Percentiles rank a stretch among this genome's conserved stretches.
These are phyloP conservation scores for Fraxinus excelsior DNA, from an alignment of 257 asterid genomes.

Conservation along the genomic window DNA sequence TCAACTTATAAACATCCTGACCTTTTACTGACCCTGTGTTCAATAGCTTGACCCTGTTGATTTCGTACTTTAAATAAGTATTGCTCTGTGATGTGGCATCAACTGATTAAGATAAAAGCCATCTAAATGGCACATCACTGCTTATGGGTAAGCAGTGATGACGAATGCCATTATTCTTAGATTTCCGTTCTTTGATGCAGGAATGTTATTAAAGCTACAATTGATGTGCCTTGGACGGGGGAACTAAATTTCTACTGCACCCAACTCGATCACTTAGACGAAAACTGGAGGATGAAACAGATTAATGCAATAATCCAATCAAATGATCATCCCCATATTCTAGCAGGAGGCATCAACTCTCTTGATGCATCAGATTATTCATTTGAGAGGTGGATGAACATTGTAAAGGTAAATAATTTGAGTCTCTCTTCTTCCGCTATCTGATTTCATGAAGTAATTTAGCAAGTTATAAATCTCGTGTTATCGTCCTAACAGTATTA, in stretches of 20 bases:
- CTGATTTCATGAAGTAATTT: background rate
- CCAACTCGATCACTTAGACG: constrained; percentile 86
- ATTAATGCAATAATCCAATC: constrained; percentile 68
- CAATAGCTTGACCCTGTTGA: no score
- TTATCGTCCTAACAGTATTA: constrained; percentile 47
- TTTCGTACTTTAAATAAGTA: background rate
- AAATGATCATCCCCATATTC: constrained; percentile 61
- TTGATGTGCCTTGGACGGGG: constrained; percentile 79
- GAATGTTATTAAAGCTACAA: constrained; percentile 88
- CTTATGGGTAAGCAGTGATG: no score
- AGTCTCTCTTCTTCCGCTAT: background rate
- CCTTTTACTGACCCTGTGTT: background rate
- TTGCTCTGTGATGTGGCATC: no score
- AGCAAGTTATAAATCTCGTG: background rate
- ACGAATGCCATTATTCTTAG: no score
- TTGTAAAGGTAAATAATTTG: constrained; percentile 63
- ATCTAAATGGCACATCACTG: no score
- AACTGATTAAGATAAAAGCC: no score
- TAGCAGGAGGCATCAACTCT: constrained; percentile 91
- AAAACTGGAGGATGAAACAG: constrained; percentile 89
- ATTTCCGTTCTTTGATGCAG: constrained; percentile 31
- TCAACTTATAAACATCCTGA: no score
- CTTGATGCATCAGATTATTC: constrained; percentile 91
- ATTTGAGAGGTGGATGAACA: constrained; percentile 71
- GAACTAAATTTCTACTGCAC: constrained; percentile 79